phyloP scores from a whole-genome alignment of 2,329 filamentous ascomycete genomes.

The Scleromitrula shiraiana region DNA sequence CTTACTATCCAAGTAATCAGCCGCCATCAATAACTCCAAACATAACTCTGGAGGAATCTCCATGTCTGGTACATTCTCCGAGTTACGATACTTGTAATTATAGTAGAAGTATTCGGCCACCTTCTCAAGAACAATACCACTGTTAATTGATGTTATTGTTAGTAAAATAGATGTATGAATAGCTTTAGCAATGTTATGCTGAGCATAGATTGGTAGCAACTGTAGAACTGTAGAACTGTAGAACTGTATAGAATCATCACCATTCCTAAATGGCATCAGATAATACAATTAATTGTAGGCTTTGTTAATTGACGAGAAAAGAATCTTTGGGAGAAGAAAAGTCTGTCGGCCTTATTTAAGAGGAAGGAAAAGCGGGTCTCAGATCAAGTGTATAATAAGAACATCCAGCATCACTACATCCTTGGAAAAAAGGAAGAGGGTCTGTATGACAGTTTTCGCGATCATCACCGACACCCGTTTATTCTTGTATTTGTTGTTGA shows the following conservation, averaged over 20 bases:
- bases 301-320: too few species aligned
- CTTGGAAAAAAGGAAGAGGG: conserved; percentile 20
- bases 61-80: conserved; percentile 70
- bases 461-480: conserved; percentile 27
- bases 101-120: conserved; percentile 80
- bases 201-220: too few species aligned
- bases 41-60: conserved; percentile 73
- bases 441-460: conserved; percentile 27
- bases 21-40: conserved; percentile 68
- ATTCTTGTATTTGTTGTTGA: background rate
- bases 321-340: background rate
- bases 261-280: too few species aligned
- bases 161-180: background rate
- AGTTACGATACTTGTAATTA: conserved; percentile 64
- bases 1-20: conserved; percentile 62
- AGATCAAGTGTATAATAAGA: conserved; percentile 56
- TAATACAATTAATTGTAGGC: too few species aligned
- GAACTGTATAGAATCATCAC: too few species aligned
- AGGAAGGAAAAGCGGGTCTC: conserved; percentile 32
- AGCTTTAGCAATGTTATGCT: conserved; percentile 1
- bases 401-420: conserved; percentile 28
- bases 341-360: background rate
- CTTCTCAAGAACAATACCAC: conserved; percentile 68
- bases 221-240: too few species aligned
- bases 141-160: conserved; percentile 29